Percentiles rank a stretch among this genome's conserved stretches.
These are phyloP conservation scores for Kokia cookei DNA, from an alignment of 441 rosid species.

Conservation along the genomic window DNA sequence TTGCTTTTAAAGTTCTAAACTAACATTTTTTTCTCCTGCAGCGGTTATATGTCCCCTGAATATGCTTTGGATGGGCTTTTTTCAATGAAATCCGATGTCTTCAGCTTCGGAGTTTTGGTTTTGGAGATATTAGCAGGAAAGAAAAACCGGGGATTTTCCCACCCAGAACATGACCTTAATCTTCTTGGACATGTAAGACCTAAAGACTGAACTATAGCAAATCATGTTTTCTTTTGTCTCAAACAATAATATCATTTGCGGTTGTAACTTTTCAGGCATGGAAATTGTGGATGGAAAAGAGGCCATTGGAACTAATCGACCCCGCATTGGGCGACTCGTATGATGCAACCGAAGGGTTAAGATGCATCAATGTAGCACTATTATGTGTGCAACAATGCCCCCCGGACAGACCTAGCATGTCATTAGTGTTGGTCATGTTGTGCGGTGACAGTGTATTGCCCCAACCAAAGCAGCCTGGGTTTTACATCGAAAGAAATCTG, in stretches of 20 bases:
- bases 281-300: constrained; percentile 22
- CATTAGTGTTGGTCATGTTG: constrained; percentile 19
- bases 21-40: not conserved
- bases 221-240: not conserved
- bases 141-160: constrained; percentile 20
- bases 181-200: constrained; percentile 25
- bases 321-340: not conserved
- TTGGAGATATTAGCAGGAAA: constrained; percentile 24
- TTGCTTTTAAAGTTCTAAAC: not conserved
- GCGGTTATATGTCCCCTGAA: constrained; percentile 34
- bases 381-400: constrained; percentile 8
- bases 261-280: constrained; percentile 8
- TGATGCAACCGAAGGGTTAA: constrained; percentile 2
- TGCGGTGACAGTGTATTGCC: constrained; percentile 12
- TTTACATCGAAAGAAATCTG: constrained; percentile 10
- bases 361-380: constrained; percentile 14
- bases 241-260: not conserved
- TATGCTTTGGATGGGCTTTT: constrained; percentile 32
- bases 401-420: constrained; percentile 22
- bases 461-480: constrained; percentile 21
- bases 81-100: constrained; percentile 34
- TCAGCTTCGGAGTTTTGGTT: constrained; percentile 35
- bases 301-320: constrained; percentile 19
- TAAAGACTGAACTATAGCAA: not conserved
- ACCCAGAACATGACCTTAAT: constrained; percentile 22